Conservation (phyloP, 768 basidiomycete genomes). For the Calocybe cyanea region DNA sequence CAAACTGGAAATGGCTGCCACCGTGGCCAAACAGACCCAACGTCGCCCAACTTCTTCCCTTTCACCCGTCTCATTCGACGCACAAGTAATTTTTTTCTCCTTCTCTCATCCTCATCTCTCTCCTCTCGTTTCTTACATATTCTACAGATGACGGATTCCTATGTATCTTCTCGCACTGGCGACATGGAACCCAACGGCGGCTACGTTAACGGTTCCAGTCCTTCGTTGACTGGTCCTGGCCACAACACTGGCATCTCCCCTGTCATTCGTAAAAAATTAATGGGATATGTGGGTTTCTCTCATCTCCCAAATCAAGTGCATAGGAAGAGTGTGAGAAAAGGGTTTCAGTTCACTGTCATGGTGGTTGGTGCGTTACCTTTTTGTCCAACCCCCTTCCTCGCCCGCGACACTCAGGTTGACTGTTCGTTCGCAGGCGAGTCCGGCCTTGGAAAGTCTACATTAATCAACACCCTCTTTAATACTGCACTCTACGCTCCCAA, state of each 20-base stretch:
- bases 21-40: constrained; percentile 45
- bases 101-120: constrained; percentile 24
- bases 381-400: constrained; percentile 15
- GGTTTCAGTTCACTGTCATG: constrained; percentile 99
- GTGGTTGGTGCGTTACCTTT: constrained; percentile 71
- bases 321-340: constrained; percentile 95
- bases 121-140: constrained; percentile 23
- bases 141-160: constrained; percentile 71
- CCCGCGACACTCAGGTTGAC: constrained; percentile 15
- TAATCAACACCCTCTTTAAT: constrained; percentile 98
- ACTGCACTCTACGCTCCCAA: constrained; percentile 92
- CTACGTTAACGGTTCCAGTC: constrained; percentile 57
- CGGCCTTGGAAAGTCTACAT: constrained; percentile 96
- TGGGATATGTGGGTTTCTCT: constrained; percentile 95
- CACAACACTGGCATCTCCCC: constrained; percentile 36
- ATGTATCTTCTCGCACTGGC: constrained; percentile 63
- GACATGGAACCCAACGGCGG: constrained; percentile 57
- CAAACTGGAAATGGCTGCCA: constrained; percentile 39
- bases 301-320: constrained; percentile 99
- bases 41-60: constrained; percentile 48
- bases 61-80: constrained; percentile 48
- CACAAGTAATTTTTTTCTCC: constrained; percentile 45
- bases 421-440: constrained; percentile 88
- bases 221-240: constrained; percentile 45
- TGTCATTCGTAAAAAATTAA: constrained; percentile 84